phyloP scores from a whole-genome alignment of 306 rosid species.

The Argentina anserina region DNA sequence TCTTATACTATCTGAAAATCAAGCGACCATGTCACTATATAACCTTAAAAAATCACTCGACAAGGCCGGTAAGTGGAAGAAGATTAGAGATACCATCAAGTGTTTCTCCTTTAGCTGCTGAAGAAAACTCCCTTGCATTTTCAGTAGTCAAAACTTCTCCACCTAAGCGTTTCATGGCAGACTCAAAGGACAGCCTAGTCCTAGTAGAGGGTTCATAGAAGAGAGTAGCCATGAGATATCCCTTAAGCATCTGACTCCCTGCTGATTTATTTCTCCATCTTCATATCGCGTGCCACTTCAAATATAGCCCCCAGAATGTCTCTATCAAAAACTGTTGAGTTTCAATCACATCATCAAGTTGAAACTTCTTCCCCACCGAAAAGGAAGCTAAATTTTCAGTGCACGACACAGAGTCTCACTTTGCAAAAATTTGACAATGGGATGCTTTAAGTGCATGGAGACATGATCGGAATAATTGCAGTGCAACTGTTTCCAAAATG shows the following conservation, averaged over 20 bases:
- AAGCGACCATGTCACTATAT: slow-evolving; percentile 13
- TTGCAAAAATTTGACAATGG: slow-evolving; percentile 20
- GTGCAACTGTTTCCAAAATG: slow-evolving; percentile 24
- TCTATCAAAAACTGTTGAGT: slow-evolving; percentile 81
- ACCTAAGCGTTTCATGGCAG: slow-evolving; percentile 92
- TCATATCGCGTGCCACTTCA: slow-evolving; percentile 72
- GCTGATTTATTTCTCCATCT: slow-evolving; percentile 65
- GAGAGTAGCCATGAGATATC: slow-evolving; percentile 90
- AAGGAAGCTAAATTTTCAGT: slow-evolving; percentile 36
- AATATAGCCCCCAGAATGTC: slow-evolving; percentile 62
- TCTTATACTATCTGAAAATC: slow-evolving; percentile 70
- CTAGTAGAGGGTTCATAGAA: slow-evolving; percentile 95
- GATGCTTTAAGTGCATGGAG: slow-evolving; percentile 14
- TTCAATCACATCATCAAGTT: slow-evolving; percentile 82
- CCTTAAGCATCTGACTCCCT: slow-evolving; percentile 75
- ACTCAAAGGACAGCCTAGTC: slow-evolving; percentile 89
- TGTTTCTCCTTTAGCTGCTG: slow-evolving; percentile 95
- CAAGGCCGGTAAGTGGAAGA: neutral
- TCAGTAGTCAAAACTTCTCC: slow-evolving; percentile 93
- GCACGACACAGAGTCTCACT: slow-evolving; percentile 36
- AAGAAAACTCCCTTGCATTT: slow-evolving; percentile 90
- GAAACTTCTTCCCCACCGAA: slow-evolving; percentile 56
- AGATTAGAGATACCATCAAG: slow-evolving; percentile 73
- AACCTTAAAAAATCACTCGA: slow-evolving; percentile 4
- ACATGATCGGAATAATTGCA: slow-evolving; percentile 16